These are phyloP conservation scores for Trichoderma semiorbis DNA, from an alignment of 2,329 filamentous ascomycete genomes.

Conservation along the genomic window DNA sequence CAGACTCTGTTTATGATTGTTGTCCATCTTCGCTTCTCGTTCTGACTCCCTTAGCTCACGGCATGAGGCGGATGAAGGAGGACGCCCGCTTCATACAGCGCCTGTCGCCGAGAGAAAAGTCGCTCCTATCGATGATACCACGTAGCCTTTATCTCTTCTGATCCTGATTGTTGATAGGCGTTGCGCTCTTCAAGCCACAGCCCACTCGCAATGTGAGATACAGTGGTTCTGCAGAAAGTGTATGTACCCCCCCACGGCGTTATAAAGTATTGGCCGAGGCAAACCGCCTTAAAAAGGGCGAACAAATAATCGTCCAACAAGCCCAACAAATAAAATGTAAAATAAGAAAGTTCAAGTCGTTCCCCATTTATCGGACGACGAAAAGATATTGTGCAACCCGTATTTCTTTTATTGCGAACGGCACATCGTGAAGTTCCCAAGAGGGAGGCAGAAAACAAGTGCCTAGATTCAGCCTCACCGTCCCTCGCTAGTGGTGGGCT, in stretches of 20 bases:
- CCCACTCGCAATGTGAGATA: not conserved
- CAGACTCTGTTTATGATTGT: not conserved
- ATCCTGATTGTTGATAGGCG: not conserved
- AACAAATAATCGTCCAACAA: not conserved
- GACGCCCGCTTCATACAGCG: not conserved
- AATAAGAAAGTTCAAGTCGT: not conserved
- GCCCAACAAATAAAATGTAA: not conserved
- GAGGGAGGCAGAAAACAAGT: not conserved
- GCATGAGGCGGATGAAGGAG: not conserved
- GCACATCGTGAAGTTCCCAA: not conserved
- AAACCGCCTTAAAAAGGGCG: not conserved
- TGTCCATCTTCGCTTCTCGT: not conserved
- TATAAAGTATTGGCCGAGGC: not conserved
- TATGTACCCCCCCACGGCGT: not conserved
- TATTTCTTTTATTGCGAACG: not conserved
- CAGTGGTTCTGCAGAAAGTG: not conserved
- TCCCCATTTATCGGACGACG: not conserved
- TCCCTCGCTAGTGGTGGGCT: not conserved
- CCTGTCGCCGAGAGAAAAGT: not conserved
- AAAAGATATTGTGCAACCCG: not conserved
- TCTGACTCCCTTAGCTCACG: not conserved
- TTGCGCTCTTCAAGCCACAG: not conserved
- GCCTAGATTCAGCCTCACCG: not conserved
- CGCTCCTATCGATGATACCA: not conserved
- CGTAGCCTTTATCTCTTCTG: not conserved